A percentile compares a stretch with the other conserved stretches of the same genome.
Conservation (phyloP, 225 moss, liverwort and hornwort species). For the Climacium dendroides region DNA sequence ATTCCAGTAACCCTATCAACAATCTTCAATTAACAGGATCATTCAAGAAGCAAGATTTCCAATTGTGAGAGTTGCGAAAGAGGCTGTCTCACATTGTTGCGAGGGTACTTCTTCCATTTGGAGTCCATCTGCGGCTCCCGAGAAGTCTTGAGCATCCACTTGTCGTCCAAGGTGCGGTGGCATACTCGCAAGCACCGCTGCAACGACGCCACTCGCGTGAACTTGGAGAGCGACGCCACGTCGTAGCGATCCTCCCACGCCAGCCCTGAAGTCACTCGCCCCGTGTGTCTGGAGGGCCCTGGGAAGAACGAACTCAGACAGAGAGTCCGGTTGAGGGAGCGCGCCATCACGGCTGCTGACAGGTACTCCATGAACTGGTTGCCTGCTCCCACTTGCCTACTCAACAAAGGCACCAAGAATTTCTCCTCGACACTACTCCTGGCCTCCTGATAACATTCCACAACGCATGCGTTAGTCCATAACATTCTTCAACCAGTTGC, state of each 20-base stretch:
- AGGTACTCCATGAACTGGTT: conserved; percentile 47
- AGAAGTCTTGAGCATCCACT: conserved; percentile 37
- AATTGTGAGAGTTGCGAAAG: not conserved
- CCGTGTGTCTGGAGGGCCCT: conserved; percentile 27
- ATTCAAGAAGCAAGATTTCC: not conserved
- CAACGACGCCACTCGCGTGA: conserved; percentile 31
- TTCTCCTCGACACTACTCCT: not conserved
- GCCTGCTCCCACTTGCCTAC: conserved; percentile 30
- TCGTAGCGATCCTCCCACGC: conserved; percentile 63
- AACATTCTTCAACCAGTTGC: not conserved
- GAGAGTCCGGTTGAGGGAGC: conserved; percentile 38
- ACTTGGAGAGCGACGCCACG: conserved; percentile 28
- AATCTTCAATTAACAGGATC: not conserved
- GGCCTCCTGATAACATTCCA: not conserved
- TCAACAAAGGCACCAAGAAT: conserved; percentile 37
- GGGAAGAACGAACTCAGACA: conserved; percentile 28
- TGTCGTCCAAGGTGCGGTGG: conserved; percentile 21
- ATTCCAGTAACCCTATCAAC: not conserved
- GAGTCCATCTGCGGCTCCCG: conserved; percentile 7
- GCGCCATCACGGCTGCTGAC: conserved; percentile 32
- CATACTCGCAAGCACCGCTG: conserved; percentile 38
- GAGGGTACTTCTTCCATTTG: conserved; percentile 7
- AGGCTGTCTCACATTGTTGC: not conserved
- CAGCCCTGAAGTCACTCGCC: conserved; percentile 22
- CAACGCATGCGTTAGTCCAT: not conserved